Conservation (phyloP, 2,329 filamentous ascomycete species). For the Phialocephala subalpina region DNA sequence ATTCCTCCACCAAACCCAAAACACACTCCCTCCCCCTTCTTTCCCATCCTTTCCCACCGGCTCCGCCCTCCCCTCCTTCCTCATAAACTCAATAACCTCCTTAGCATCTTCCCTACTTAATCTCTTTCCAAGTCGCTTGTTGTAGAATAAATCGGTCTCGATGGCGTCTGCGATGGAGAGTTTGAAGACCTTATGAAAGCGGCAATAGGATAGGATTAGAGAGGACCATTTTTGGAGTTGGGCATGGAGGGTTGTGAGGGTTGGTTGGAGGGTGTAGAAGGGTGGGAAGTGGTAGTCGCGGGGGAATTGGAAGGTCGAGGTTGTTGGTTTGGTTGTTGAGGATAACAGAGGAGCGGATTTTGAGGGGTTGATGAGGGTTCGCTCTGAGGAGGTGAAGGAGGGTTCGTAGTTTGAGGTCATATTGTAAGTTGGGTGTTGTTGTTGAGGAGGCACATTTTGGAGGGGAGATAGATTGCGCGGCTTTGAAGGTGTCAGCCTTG, state of each 20-base stretch:
- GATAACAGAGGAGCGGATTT: background rate
- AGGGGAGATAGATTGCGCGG: background rate
- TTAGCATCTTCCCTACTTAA: constrained; percentile 59
- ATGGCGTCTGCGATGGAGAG: constrained; percentile 72
- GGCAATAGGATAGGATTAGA: constrained; percentile 85
- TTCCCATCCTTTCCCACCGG: constrained; percentile 70
- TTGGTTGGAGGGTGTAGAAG: constrained; percentile 85
- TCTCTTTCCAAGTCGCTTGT: constrained; percentile 60
- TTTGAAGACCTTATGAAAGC: constrained; percentile 77
- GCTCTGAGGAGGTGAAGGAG: background rate
- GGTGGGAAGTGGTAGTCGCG: constrained; percentile 79
- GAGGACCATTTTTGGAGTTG: constrained; percentile 88
- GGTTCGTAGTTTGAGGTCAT: constrained; percentile 10
- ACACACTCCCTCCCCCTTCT: constrained; percentile 57
- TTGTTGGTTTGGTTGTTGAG: background rate
- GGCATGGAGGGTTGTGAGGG: constrained; percentile 74
- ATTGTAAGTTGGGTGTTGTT: background rate
- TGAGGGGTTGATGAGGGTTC: background rate
- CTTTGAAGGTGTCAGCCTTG: constrained; percentile 8
- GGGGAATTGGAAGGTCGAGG: constrained; percentile 59
- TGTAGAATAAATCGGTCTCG: constrained; percentile 65
- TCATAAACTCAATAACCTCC: constrained; percentile 67
- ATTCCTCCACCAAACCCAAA: constrained; percentile 84
- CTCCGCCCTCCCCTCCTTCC: constrained; percentile 68
- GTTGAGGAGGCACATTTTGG: background rate